Conservation (phyloP, 2,329 filamentous ascomycete species). For the Biscogniauxia marginata region DNA sequence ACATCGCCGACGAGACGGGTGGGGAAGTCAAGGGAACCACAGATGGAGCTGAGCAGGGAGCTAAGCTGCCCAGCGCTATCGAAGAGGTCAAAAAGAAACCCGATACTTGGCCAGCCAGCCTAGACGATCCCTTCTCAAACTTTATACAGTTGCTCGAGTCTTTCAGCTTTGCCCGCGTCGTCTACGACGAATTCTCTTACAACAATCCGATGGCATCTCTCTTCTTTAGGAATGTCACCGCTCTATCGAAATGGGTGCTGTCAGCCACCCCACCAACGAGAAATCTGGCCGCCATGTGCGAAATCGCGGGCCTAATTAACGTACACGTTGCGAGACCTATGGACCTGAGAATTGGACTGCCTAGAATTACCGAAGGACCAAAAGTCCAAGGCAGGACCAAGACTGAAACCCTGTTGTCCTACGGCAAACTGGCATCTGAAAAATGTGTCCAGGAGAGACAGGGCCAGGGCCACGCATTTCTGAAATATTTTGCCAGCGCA, state of each 20-base stretch:
- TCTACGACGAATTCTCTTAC: conserved; percentile 47
- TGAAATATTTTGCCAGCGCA: conserved; percentile 30
- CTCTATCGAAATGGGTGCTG: conserved; percentile 42
- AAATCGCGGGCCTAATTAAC: conserved; percentile 35
- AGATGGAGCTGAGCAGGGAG: no score
- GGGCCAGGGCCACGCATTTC: conserved; percentile 32
- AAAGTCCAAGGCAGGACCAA: conserved; percentile 26
- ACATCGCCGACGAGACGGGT: neutral
- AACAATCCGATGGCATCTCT: conserved; percentile 28
- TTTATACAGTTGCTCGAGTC: conserved; percentile 32
- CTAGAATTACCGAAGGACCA: conserved; percentile 36
- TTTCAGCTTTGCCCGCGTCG: conserved; percentile 38
- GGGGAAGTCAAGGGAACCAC: neutral
- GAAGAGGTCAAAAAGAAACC: no score
- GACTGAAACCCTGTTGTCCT: conserved; percentile 35
- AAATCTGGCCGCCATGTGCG: conserved; percentile 36
- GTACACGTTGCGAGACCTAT: conserved; percentile 39
- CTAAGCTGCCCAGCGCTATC: no score
- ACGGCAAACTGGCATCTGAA: conserved; percentile 35
- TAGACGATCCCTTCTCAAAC: conserved; percentile 10
- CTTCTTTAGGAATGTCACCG: conserved; percentile 34
- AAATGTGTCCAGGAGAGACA: conserved; percentile 36
- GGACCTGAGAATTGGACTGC: conserved; percentile 33
- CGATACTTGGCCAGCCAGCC: no score
- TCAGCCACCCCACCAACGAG: conserved; percentile 42